Evolutionary conservation across 106 monocot genomes (phyloP).

Genomic region (Narthecium ossifragum): DNA sequence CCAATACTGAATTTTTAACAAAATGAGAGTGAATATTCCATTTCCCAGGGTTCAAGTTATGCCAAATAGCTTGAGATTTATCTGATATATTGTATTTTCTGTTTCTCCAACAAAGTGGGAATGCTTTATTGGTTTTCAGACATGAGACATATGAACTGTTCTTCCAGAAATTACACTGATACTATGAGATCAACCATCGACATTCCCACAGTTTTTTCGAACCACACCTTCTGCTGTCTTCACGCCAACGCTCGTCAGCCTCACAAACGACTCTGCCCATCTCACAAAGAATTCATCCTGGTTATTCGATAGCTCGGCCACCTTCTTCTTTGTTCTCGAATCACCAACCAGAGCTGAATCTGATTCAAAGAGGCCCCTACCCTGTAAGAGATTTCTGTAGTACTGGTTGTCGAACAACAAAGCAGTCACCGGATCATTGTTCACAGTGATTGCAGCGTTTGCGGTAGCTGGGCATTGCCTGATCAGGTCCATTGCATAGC

Average conservation of each 20-base stretch:
- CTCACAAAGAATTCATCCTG: slow-evolving; percentile 51
- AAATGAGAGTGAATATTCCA: too few relatives aligned
- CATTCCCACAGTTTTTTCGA: not conserved
- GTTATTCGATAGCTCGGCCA: slow-evolving; percentile 27
- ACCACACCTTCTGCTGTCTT: slow-evolving; percentile 78
- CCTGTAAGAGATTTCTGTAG: slow-evolving; percentile 38
- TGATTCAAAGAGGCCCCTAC: slow-evolving; percentile 45
- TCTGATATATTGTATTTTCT: too few relatives aligned
- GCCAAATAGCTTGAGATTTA: too few relatives aligned
- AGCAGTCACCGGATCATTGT: slow-evolving; percentile 37
- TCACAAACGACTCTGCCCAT: slow-evolving; percentile 70
- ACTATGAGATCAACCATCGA: slow-evolving; percentile 6
- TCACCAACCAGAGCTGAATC: slow-evolving; percentile 42
- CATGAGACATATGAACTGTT: too few relatives aligned
- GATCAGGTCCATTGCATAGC: slow-evolving; percentile 40
- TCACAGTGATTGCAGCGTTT: slow-evolving; percentile 17
- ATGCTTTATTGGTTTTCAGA: too few relatives aligned
- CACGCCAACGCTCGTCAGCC: slow-evolving; percentile 43
- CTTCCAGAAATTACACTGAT: too few relatives aligned
- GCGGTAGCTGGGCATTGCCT: slow-evolving; percentile 27
- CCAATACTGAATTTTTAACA: too few relatives aligned
- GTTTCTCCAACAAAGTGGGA: too few relatives aligned
- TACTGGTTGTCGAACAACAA: slow-evolving; percentile 58
- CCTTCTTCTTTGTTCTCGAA: slow-evolving; percentile 24
- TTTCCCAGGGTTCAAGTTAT: too few relatives aligned